Conservation (phyloP, 2,329 filamentous ascomycete genomes). For the Colletotrichum sp. region DNA sequence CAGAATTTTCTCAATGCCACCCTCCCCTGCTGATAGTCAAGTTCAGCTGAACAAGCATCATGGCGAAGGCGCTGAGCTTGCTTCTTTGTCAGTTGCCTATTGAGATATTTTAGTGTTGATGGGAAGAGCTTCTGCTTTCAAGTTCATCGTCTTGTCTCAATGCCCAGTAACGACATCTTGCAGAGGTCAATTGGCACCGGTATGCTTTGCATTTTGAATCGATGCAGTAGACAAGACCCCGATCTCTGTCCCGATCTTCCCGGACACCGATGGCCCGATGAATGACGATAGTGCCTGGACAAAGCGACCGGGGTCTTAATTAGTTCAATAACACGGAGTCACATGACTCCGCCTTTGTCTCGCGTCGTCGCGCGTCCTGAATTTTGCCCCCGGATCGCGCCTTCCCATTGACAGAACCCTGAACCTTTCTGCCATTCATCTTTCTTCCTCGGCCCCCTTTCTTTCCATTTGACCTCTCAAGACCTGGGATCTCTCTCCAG, state of each 20-base stretch:
- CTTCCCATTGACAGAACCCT: neutral
- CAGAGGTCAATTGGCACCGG: neutral
- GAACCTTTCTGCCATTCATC: neutral
- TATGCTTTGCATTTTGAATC: neutral
- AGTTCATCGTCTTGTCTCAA: neutral
- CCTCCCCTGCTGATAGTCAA: neutral
- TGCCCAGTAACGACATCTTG: neutral
- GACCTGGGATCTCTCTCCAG: neutral
- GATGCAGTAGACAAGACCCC: neutral
- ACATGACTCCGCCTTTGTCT: slow-evolving; percentile 39
- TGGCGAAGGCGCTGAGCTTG: neutral
- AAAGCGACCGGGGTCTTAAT: neutral
- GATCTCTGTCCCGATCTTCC: neutral
- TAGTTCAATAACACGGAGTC: slow-evolving; percentile 14
- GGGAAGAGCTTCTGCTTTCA: neutral
- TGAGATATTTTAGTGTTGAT: neutral
- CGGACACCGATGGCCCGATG: neutral
- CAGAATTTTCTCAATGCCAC: neutral
- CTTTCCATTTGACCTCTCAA: neutral
- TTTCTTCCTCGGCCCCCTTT: too few relatives aligned
- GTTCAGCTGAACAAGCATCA: neutral
- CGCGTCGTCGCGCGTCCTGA: slow-evolving; percentile 30
- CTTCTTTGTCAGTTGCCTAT: neutral
- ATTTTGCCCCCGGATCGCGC: slow-evolving; percentile 1
- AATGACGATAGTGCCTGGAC: slow-evolving; percentile 1